Evolutionary conservation across 306 rosid species (phyloP), one percentile per base, ranked within the genome.

Genomic region (Rosa multiflora): DNA sequence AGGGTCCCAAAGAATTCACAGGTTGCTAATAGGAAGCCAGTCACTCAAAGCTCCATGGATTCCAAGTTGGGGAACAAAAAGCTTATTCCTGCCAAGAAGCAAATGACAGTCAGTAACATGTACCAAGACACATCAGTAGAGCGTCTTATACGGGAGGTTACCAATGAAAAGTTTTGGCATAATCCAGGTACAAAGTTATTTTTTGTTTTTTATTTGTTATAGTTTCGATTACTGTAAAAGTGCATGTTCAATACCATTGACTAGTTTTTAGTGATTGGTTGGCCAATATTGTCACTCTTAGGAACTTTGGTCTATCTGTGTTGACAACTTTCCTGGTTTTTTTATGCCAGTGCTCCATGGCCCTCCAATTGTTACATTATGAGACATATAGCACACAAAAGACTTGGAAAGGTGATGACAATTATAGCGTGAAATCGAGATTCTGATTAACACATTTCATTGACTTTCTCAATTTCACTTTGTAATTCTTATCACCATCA

Each of bases 81-180:
- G 77, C 83, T 74, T 78, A 85, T 78, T 84, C 82, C 96, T 71
- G 83, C 83, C 83, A 95, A 95, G 89, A 95, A 91, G 90, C 99
- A 88, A 82, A 79, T 78, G 75, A 76, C 91, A 76, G 83, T 71
- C 35, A 87, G 86, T 83, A 78, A 78, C 75, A 81, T 76, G 75
- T 86, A 93, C 83, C 98, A 90, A 81, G 98, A 95, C 84, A 84
- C 98, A 1, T 95, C 99, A 0, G 96, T 95, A 68, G 99, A 95
- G 84, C 97, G 98, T 79, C 99, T 95, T 67, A 93, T 95, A 85
- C 89, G 99, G 74, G 98, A 95, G 91, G 99, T 95, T 72, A 95
- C 98, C 64, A 95, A 89, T 40, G 99, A 91, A 81, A 95, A 93
- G 90, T 93, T 95, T 87, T 95, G 99, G 98, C 98, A 90, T 78